These are phyloP conservation scores for Aspergillus sojae DNA, from an alignment of 2,329 filamentous ascomycete species.

Conservation along the genomic window DNA sequence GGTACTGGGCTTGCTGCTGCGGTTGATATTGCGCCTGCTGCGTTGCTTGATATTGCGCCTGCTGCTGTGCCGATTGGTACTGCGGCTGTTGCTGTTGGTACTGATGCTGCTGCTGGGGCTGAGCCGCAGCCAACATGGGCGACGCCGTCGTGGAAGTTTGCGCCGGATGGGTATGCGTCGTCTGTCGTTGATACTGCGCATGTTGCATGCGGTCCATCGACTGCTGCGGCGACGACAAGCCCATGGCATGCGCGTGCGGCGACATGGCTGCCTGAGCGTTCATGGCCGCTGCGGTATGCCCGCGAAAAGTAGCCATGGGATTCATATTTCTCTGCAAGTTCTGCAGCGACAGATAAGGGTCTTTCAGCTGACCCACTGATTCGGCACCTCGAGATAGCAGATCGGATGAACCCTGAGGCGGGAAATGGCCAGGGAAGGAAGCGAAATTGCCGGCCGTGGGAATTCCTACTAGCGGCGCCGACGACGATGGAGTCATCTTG, in stretches of 20 bases:
- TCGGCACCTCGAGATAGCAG: constrained; percentile 32
- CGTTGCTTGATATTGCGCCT: neutral
- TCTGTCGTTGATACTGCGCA: constrained; percentile 30
- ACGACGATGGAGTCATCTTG: constrained; percentile 36
- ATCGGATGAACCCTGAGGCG: constrained; percentile 32
- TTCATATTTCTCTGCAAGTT: constrained; percentile 34
- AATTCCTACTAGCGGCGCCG: constrained; percentile 33
- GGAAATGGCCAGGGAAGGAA: constrained; percentile 32
- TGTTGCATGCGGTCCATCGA: constrained; percentile 33
- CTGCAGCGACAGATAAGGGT: constrained; percentile 30
- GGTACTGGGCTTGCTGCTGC: constrained; percentile 16
- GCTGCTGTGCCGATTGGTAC: neutral
- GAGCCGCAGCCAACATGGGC: constrained; percentile 22
- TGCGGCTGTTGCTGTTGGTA: constrained; percentile 10
- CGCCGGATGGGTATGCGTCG: constrained; percentile 17
- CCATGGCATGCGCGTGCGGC: constrained; percentile 32
- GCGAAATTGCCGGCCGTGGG: constrained; percentile 30
- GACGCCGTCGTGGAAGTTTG: constrained; percentile 21
- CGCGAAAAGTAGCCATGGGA: constrained; percentile 34
- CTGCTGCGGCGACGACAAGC: constrained; percentile 36
- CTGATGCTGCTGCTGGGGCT: constrained; percentile 22
- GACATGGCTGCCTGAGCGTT: constrained; percentile 30
- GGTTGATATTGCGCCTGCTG: constrained; percentile 9
- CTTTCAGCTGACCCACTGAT: constrained; percentile 28
- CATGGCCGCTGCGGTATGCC: constrained; percentile 26